A percentile compares a stretch with the other conserved stretches of the same genome.
Conservation (phyloP, 202 grass and related monocot genomes). For the Alloteropsis angusta region DNA sequence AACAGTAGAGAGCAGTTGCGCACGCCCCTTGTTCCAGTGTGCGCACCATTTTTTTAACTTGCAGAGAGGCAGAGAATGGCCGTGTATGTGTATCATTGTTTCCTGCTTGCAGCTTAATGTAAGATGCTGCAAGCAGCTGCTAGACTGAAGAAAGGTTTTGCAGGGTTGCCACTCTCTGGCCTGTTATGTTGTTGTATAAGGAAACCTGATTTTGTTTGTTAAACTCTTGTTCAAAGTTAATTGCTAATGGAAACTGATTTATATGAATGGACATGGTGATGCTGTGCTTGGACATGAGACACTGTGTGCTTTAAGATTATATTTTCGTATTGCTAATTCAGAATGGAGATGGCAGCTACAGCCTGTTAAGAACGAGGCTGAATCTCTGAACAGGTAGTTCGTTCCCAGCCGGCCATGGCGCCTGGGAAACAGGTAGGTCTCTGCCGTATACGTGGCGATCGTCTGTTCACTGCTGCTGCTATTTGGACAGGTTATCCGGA, state of each 20-base stretch:
- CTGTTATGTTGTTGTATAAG: conserved; percentile 21
- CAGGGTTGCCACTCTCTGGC: conserved; percentile 7
- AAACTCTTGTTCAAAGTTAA: background rate
- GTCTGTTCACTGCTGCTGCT: too few relatives aligned
- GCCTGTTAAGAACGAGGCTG: background rate
- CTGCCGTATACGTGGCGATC: too few relatives aligned
- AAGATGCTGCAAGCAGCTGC: background rate
- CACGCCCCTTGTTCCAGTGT: conserved; percentile 17
- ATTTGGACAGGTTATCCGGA: too few relatives aligned
- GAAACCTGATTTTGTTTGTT: background rate
- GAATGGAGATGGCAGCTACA: background rate
- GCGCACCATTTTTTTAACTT: conserved; percentile 3
- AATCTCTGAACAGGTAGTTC: too few relatives aligned
- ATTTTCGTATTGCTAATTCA: background rate
- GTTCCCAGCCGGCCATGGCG: too few relatives aligned
- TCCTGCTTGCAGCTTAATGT: background rate
- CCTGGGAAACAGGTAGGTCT: too few relatives aligned
- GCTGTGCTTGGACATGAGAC: background rate
- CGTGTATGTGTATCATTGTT: conserved; percentile 10
- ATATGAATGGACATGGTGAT: background rate
- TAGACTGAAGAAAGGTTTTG: conserved; percentile 1
- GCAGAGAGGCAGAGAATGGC: conserved; percentile 13
- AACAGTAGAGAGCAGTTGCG: conserved; percentile 2
- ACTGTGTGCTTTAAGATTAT: too few relatives aligned
- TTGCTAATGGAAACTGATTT: conserved; percentile 11